These are phyloP conservation scores for Pseudocercospora ulei DNA, from an alignment of 2,329 filamentous ascomycete species.

Conservation along the genomic window DNA sequence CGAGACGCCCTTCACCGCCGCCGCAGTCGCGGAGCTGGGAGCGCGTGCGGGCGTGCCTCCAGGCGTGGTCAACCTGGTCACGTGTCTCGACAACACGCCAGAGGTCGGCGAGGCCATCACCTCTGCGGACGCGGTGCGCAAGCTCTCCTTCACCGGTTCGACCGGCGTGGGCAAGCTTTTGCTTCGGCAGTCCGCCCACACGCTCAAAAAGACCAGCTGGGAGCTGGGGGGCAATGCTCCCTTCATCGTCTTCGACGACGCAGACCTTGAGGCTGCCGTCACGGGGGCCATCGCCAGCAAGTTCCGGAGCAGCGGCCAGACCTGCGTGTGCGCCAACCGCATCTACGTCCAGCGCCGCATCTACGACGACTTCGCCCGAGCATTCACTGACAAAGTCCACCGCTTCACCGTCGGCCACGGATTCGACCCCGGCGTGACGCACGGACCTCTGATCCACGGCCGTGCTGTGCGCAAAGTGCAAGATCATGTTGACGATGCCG, in stretches of 20 bases:
- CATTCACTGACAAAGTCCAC: slow-evolving; percentile 44
- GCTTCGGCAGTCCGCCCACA: slow-evolving; percentile 19
- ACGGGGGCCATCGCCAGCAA: slow-evolving; percentile 27
- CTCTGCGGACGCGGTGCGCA: slow-evolving; percentile 47
- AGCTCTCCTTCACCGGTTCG: slow-evolving; percentile 28
- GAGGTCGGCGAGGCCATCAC: slow-evolving; percentile 69
- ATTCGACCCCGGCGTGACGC: slow-evolving; percentile 57
- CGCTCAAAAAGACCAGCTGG: slow-evolving; percentile 74
- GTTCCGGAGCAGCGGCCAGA: slow-evolving; percentile 25
- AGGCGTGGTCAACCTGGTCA: slow-evolving; percentile 84
- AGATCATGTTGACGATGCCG: slow-evolving; percentile 66
- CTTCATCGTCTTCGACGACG: slow-evolving; percentile 91
- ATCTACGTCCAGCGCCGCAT: slow-evolving; percentile 67
- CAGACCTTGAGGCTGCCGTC: slow-evolving; percentile 77
- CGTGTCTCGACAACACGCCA: slow-evolving; percentile 66
- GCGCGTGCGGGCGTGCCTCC: slow-evolving; percentile 86
- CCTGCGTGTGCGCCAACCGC: slow-evolving; percentile 48
- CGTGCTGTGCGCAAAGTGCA: slow-evolving; percentile 69
- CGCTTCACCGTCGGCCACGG: slow-evolving; percentile 64
- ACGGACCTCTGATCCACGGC: slow-evolving; percentile 76
- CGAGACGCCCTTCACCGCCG: slow-evolving; percentile 84
- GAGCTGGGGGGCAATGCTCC: slow-evolving; percentile 92
- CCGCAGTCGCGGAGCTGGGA: slow-evolving; percentile 78
- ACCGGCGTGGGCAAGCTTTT: slow-evolving; percentile 27
- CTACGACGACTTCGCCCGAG: slow-evolving; percentile 37